Percentiles rank a stretch among this genome's conserved stretches.
Evolutionary conservation across 352 stramenopile species (phyloP).

Genomic region (Pythium oligandrum): DNA sequence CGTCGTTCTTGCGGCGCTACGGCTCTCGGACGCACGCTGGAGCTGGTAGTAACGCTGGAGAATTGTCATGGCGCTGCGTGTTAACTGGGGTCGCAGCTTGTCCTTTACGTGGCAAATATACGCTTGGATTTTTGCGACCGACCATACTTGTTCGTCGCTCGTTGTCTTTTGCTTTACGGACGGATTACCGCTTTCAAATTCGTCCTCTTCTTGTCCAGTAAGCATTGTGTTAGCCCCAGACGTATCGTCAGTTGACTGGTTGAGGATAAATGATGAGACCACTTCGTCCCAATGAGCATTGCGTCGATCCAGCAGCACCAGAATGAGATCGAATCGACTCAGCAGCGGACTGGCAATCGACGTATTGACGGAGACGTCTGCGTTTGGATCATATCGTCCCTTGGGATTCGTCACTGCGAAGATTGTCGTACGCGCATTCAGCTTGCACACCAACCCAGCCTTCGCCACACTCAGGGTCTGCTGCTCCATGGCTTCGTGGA

Average conservation of each 20-base stretch:
- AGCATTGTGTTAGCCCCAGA: conserved; percentile 8
- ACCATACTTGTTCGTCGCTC: conserved; percentile 38
- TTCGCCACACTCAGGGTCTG: conserved; percentile 97
- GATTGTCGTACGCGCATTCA: conserved; percentile 94
- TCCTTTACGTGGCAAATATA: conserved; percentile 92
- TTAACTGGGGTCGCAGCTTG: conserved; percentile 82
- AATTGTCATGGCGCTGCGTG: conserved; percentile 73
- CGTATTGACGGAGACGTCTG: conserved; percentile 93
- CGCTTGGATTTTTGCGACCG: conserved; percentile 86
- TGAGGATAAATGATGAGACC: conserved; percentile 94
- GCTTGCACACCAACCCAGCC: conserved; percentile 95
- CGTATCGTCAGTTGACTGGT: conserved; percentile 55
- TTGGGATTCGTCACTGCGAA: conserved; percentile 96
- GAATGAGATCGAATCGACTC: conserved; percentile 97
- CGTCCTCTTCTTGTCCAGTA: background rate
- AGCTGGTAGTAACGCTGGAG: conserved; percentile 91
- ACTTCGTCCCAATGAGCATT: conserved; percentile 89
- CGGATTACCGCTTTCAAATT: too few relatives aligned
- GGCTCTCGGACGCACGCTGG: conserved; percentile 57
- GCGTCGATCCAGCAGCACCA: conserved; percentile 92
- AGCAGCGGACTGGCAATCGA: conserved; percentile 93
- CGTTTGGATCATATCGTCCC: conserved; percentile 81
- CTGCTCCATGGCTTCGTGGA: conserved; percentile 98
- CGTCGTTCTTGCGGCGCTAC: conserved; percentile 81
- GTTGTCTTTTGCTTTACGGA: conserved; percentile 10